Evolutionary conservation across 345 rosid genomes (phyloP), one percentile per base, ranked within the genome.

Genomic region (Raphanus raphanistrum): DNA sequence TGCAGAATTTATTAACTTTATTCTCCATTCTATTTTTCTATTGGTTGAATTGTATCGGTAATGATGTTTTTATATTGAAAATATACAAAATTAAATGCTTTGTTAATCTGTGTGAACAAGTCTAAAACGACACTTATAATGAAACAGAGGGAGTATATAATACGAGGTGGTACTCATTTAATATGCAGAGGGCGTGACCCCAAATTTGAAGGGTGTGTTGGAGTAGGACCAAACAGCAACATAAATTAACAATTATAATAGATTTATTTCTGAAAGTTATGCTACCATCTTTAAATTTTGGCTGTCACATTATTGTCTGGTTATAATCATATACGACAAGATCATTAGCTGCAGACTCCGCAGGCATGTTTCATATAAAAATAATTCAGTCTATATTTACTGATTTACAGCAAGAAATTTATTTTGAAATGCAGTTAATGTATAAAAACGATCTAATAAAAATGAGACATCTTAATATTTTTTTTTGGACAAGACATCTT

Each of bases 221-320:
- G 66, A 63, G 76, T 77, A 71, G 71, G 80, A 63, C 80, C 80
- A 63, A 77, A 77, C 80, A n/a, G 26, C 52, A 63, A 63, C 35
- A 77, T 77, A 28, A 13, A 26, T 17, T 38, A 6, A 60, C 12
- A 15, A 15, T 35, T 52, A 8, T 29, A 67, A 43, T 76, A 6
- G 8, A 31, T 31, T 32, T 31, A 31, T 31, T 61, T 32, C 26
- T 60, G 2, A 60, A 27, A 62, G 1, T 36, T 70, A 1, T 26
- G n/a, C 52, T 54, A 21, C 21, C 21, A 28, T 70, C 4, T 70
- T 36, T 63, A 27, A 54, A 0, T 62, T 33, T 35, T 70, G 26
- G 80, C 65, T 62, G 75, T 70, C 80, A 76, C 71, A 77, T 77
- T 76, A 63, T 63, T 77, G 80, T 70, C 80, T 63, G 66, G 55